Evolutionary conservation across 179 eudicot species (phyloP).

Genomic region (Corrigiola litoralis): DNA sequence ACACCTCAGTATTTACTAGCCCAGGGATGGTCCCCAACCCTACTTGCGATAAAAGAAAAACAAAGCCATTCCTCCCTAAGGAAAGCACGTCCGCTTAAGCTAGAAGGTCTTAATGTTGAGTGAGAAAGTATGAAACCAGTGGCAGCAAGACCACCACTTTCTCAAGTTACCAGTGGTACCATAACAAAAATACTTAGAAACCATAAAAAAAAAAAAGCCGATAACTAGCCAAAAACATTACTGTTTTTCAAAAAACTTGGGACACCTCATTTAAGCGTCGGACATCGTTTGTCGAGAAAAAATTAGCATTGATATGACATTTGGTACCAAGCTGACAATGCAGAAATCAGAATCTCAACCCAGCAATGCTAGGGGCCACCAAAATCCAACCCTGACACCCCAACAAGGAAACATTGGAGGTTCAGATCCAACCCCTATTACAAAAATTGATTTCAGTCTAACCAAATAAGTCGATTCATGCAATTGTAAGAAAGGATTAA

Average conservation of each 20-base stretch:
- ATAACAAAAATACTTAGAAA: not conserved
- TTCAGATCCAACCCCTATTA: too few relatives aligned
- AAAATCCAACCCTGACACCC: too few relatives aligned
- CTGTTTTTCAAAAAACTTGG: not conserved
- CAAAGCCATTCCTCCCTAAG: too few relatives aligned
- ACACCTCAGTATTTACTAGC: too few relatives aligned
- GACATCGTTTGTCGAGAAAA: not conserved
- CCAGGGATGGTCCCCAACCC: too few relatives aligned
- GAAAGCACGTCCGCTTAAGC: too few relatives aligned
- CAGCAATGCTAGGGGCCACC: too few relatives aligned
- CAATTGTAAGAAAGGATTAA: not conserved
- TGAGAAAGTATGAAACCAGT: not conserved
- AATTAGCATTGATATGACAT: too few relatives aligned
- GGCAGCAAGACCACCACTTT: not conserved
- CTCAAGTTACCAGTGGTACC: not conserved
- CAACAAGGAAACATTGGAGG: not conserved
- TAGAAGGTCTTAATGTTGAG: too few relatives aligned
- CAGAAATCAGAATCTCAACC: not conserved
- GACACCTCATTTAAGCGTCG: not conserved
- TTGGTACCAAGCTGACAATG: too few relatives aligned
- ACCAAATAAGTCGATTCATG: not conserved
- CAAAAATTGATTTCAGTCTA: too few relatives aligned
- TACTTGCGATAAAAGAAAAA: too few relatives aligned
- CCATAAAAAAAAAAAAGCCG: not conserved
- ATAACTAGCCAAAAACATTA: not conserved